These are phyloP conservation scores for Eucalyptus albens DNA, from an alignment of 345 rosid genomes.

Conservation along the genomic window DNA sequence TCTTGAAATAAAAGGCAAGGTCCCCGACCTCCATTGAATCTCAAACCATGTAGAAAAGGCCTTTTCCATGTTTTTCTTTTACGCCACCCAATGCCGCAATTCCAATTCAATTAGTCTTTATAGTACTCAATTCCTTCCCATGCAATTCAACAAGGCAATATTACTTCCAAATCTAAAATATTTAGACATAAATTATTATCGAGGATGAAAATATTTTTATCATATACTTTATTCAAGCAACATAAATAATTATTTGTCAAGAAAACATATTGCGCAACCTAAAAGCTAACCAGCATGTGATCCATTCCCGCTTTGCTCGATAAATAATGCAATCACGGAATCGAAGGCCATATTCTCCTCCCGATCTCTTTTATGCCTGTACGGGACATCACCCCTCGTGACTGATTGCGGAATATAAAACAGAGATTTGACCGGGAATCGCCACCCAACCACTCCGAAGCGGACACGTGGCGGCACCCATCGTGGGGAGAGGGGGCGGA, in stretches of 20 bases:
- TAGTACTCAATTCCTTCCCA: not conserved
- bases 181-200: too few relatives aligned
- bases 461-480: not conserved
- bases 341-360: not conserved
- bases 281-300: not conserved
- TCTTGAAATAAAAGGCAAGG: not conserved
- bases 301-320: not conserved
- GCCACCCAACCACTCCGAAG: not conserved
- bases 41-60: not conserved
- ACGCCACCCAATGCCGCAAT: not conserved
- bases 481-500: not conserved
- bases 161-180: not conserved
- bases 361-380: not conserved
- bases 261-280: not conserved
- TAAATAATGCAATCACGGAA: not conserved
- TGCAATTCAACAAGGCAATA: not conserved
- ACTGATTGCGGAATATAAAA: not conserved
- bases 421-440: not conserved
- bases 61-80: not conserved
- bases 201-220: too few relatives aligned
- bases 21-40: not conserved
- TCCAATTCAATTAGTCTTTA: not conserved
- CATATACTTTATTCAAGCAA: accelerated
- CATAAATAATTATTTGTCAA: too few relatives aligned
- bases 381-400: not conserved